Conservation (phyloP, 805 yeast species). For the Cyberlindnera lachancei region DNA sequence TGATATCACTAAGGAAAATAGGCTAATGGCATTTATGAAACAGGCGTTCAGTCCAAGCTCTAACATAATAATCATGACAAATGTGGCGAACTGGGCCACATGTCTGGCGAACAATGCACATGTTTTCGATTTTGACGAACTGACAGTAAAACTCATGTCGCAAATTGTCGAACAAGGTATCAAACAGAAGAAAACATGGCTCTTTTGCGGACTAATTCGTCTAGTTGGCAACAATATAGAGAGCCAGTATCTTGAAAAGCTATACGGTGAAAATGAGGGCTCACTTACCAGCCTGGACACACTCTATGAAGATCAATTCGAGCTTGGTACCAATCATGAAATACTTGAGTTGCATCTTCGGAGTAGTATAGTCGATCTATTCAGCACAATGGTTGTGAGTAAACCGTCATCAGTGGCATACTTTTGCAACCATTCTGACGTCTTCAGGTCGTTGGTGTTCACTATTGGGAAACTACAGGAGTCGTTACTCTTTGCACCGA, state of each 20-base stretch:
- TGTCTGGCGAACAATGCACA: constrained; percentile 2
- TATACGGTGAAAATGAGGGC: no score
- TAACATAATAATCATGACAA: constrained; percentile 42
- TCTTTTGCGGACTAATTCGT: constrained; percentile 48
- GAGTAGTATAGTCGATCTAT: constrained; percentile 36
- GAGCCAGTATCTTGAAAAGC: constrained; percentile 32
- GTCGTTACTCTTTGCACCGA: constrained; percentile 20
- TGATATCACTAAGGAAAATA: constrained; percentile 1
- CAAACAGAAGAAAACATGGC: constrained; percentile 32
- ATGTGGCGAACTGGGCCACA: constrained; percentile 27
- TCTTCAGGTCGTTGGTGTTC: constrained; percentile 17
- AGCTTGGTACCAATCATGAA: constrained; percentile 31
- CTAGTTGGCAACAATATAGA: constrained; percentile 44
- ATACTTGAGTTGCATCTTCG: constrained; percentile 35
- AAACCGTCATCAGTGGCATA: constrained; percentile 16
- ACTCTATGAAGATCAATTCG: not conserved
- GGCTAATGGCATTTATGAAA: constrained; percentile 26
- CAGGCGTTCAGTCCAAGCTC: constrained; percentile 42
- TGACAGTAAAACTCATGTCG: constrained; percentile 30
- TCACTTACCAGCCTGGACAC: no score
- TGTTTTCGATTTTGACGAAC: no score
- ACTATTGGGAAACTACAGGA: constrained; percentile 27
- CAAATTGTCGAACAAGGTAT: constrained; percentile 33
- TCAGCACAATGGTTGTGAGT: constrained; percentile 34
- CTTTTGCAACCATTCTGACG: constrained; percentile 14